Evolutionary conservation across 139 green algal species (phyloP).

Genomic region (Volvox africanus): DNA sequence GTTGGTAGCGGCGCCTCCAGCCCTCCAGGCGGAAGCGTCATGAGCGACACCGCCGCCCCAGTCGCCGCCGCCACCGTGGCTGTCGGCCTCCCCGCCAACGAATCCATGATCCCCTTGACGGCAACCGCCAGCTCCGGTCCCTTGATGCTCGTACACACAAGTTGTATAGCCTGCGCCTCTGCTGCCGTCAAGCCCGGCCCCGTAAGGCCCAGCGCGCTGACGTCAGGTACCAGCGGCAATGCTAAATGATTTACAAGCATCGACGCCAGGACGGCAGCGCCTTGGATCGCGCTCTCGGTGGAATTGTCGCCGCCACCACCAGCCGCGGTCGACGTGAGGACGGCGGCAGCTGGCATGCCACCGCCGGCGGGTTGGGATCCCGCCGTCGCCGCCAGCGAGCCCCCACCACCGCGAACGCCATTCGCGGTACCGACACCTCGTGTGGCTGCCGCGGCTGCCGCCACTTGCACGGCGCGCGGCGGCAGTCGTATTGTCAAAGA

Average conservation of each 20-base stretch:
- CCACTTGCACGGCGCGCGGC: neutral
- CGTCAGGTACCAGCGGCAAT: conserved; percentile 25
- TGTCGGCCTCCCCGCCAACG: neutral
- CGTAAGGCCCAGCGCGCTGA: conserved; percentile 11
- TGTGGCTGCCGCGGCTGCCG: neutral
- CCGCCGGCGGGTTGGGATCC: neutral
- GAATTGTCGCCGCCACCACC: neutral
- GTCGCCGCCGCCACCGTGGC: neutral
- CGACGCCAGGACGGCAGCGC: neutral
- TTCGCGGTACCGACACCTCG: neutral
- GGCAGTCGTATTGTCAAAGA: conserved; percentile 5
- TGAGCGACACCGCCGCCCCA: neutral
- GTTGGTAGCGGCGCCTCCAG: neutral
- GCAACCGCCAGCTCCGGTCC: conserved; percentile 11
- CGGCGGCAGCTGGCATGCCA: neutral
- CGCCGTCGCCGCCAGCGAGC: neutral
- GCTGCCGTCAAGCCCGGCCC: conserved; percentile 33
- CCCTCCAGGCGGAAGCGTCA: conserved; percentile 18
- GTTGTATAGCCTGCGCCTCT: conserved; percentile 46
- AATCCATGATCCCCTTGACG: conserved; percentile 44
- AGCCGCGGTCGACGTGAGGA: neutral
- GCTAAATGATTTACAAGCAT: conserved; percentile 3
- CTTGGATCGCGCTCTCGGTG: neutral
- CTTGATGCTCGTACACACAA: conserved; percentile 36
- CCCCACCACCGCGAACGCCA: neutral